Percentiles rank a stretch among this genome's conserved stretches.
Conservation (phyloP, 2,329 filamentous ascomycete genomes). For the Colletotrichum lentis region DNA sequence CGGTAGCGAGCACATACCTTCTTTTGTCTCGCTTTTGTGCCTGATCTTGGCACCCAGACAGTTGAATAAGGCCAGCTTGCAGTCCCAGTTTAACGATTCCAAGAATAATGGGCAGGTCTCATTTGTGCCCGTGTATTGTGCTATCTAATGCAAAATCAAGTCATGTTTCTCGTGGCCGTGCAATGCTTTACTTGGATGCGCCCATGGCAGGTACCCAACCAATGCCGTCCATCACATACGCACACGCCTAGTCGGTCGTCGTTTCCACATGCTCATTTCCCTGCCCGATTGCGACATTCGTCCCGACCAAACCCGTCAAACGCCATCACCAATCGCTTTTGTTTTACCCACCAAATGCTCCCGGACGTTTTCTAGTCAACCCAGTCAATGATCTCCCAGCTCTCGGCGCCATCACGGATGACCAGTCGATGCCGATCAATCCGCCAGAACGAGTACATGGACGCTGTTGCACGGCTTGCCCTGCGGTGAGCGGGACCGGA, state of each 20-base stretch:
- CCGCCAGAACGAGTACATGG: constrained; percentile 71
- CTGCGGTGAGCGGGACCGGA: constrained; percentile 67
- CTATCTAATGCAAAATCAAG: constrained; percentile 11
- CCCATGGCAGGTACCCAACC: background rate
- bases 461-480: constrained; percentile 71
- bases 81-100: background rate
- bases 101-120: background rate
- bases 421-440: constrained; percentile 76
- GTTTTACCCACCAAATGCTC: background rate
- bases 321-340: constrained; percentile 25
- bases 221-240: constrained; percentile 5
- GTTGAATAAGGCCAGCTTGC: too few species aligned
- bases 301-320: constrained; percentile 20
- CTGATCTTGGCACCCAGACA: background rate
- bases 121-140: constrained; percentile 13
- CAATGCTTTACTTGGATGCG: constrained; percentile 21
- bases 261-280: constrained; percentile 23
- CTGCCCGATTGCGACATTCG: constrained; percentile 28
- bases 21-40: background rate
- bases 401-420: constrained; percentile 69
- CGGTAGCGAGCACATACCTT: background rate
- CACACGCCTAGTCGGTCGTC: constrained; percentile 8
- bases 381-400: constrained; percentile 72
- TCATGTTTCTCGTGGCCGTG: constrained; percentile 14
- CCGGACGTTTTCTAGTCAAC: constrained; percentile 43